A percentile compares a stretch with the other conserved stretches of the same genome.
Conservation (phyloP, 1,139 yeast species). For the Candida glucosophila region DNA sequence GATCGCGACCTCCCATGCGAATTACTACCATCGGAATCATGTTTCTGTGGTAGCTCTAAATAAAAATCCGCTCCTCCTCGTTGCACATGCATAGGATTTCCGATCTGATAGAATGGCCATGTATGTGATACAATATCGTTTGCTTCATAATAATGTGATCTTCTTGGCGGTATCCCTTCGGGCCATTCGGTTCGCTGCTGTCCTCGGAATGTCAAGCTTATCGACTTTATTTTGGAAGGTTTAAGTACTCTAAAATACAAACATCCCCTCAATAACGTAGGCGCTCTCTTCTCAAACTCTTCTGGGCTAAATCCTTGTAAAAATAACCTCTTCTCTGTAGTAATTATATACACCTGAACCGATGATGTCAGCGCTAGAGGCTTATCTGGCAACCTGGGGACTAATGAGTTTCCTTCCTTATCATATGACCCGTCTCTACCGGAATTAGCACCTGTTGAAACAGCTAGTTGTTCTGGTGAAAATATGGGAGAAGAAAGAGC, state of each 20-base stretch:
- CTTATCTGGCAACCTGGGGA: constrained; percentile 41
- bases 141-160: constrained; percentile 53
- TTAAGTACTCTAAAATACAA: constrained; percentile 63
- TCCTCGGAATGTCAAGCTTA: constrained; percentile 65
- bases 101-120: constrained; percentile 74
- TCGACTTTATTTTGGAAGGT: constrained; percentile 64
- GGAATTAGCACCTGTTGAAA: constrained; percentile 4
- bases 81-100: constrained; percentile 8
- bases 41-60: constrained; percentile 21
- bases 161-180: constrained; percentile 93
- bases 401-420: constrained; percentile 7
- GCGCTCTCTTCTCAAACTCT: constrained; percentile 65
- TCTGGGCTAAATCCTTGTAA: constrained; percentile 71
- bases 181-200: constrained; percentile 91
- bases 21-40: constrained; percentile 19
- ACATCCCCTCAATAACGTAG: constrained; percentile 79
- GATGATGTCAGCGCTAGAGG: constrained; percentile 42
- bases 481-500: constrained; percentile 22
- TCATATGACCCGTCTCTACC: constrained; percentile 1
- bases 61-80: constrained; percentile 54
- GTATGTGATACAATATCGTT: constrained; percentile 70
- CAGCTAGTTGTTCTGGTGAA: constrained; percentile 22
- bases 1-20: constrained; percentile 13
- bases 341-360: constrained; percentile 43
- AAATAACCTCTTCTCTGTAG: constrained; percentile 75